phyloP scores from a whole-genome alignment of 306 rosid genomes.

The Sindora glabra region DNA sequence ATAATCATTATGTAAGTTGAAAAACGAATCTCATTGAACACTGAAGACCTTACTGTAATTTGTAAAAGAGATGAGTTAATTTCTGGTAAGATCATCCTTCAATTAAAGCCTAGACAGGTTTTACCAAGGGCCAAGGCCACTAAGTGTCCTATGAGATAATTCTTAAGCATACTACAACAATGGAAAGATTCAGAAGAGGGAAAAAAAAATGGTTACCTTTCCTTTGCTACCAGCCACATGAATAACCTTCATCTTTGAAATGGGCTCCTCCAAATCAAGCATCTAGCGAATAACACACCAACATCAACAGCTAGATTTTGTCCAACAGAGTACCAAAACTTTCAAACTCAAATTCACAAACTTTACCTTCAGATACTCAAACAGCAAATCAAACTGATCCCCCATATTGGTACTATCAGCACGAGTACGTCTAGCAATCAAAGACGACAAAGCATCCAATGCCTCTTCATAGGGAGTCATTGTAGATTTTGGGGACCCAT shows the following conservation, averaged over 20 bases:
- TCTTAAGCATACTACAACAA: too few relatives aligned
- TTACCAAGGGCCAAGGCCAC: not conserved
- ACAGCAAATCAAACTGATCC: slow-evolving; percentile 59
- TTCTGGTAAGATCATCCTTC: not conserved
- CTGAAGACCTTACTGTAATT: too few relatives aligned
- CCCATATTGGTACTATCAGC: slow-evolving; percentile 66
- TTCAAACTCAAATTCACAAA: slow-evolving; percentile 4
- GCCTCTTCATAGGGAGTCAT: slow-evolving; percentile 66
- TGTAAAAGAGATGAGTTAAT: not conserved
- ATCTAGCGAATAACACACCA: slow-evolving; percentile 31
- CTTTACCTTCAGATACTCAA: slow-evolving; percentile 57
- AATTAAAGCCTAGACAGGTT: not conserved
- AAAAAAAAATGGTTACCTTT: slow-evolving; percentile 47
- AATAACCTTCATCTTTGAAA: slow-evolving; percentile 73
- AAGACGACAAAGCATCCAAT: slow-evolving; percentile 68
- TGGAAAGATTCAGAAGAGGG: too few relatives aligned
- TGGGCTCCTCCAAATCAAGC: slow-evolving; percentile 78
- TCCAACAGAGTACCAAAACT: not conserved
- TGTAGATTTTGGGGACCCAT: slow-evolving; percentile 25
- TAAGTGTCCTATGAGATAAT: too few relatives aligned
- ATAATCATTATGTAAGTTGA: not conserved
- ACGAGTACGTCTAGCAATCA: slow-evolving; percentile 75
- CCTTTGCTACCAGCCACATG: slow-evolving; percentile 99
- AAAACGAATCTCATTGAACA: too few relatives aligned
- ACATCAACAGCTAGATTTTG: slow-evolving; percentile 7